These are phyloP conservation scores for Glonium stellatum DNA, from an alignment of 495 filamentous ascomycete species.

Conservation along the genomic window DNA sequence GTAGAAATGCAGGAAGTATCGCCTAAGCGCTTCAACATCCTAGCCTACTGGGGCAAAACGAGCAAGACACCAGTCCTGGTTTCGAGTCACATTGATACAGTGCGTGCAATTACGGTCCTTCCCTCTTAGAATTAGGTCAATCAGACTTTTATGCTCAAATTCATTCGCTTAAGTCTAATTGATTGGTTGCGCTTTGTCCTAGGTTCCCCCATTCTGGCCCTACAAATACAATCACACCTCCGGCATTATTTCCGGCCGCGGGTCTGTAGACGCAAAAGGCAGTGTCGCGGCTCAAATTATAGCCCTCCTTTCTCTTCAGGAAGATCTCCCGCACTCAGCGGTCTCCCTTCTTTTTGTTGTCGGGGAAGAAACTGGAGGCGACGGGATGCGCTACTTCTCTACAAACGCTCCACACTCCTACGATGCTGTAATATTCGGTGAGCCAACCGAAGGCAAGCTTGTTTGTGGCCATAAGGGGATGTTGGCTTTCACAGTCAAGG, in stretches of 20 bases:
- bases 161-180: conserved; percentile 2
- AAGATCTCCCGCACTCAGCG: conserved; percentile 24
- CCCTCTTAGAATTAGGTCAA: background rate
- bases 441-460: conserved; percentile 82
- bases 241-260: conserved; percentile 59
- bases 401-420: conserved; percentile 49
- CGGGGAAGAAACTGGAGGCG: conserved; percentile 73
- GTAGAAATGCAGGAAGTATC: conserved; percentile 54
- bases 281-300: conserved; percentile 72
- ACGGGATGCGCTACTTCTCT: conserved; percentile 62
- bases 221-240: conserved; percentile 39
- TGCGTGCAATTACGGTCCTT: conserved; percentile 15
- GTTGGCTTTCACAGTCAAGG: conserved; percentile 53
- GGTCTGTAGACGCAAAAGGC: conserved; percentile 84
- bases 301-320: conserved; percentile 52
- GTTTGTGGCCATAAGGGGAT: conserved; percentile 88
- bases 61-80: conserved; percentile 60
- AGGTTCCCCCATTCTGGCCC: conserved; percentile 63
- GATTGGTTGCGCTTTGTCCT: background rate
- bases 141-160: background rate
- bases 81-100: conserved; percentile 65
- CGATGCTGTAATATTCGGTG: conserved; percentile 77
- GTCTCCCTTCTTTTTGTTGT: conserved; percentile 82
- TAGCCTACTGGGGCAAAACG: conserved; percentile 61
- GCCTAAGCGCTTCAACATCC: conserved; percentile 62